Base-by-base conservation (phyloP, 805 yeast genomes). In the Blastobotrys americana region DNA sequence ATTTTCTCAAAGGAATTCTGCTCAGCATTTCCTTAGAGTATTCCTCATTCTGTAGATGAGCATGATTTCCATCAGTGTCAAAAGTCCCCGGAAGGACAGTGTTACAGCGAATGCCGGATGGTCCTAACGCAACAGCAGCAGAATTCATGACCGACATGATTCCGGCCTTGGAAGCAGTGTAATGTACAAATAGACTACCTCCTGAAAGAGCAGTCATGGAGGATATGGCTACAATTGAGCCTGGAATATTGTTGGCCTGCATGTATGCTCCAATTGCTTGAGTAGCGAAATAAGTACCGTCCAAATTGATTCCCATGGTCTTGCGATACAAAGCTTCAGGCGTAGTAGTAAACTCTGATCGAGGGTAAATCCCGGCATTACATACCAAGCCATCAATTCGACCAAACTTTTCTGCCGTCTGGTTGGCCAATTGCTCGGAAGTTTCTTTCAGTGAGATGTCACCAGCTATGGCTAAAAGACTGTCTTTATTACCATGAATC, bases 41-140 rank as follows among this genome's bases (percentile, higher is more conserved):
- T 78, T 79, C 75, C 80, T 65, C 41, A 37, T 49, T 66, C 8
- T 56, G 56, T 54, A 72, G 53, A 48, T 70, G 43, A 44, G 67
- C 70, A 6, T 68, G 71, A 47, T 71, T 71, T 48, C 72, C 53
- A 36, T 88, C 88, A 10, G 89, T 82, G 53, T 78, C 75, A 48
- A 83, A 82, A 68, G 82, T 82, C 43, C 89, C 90, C 39, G 90
- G 90, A 25, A 82, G 73, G 51, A 83, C 67, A 31, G 88, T 76
- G 67, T 83, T 82, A 53, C 77, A 80, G 54, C 83, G 71, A 55
- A 77, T 77, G 66, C 73, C 71, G 50, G 72, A 72, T 41, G 83
- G 82, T 80, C 84, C 79, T 25, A 71, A 60, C 63, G 78, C 84
- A 45, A 78, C 74, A 19, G 83, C 82, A 51, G 78, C 71, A 13